Conservation (phyloP, 345 rosid genomes). For the Eucalyptus microcorys region DNA sequence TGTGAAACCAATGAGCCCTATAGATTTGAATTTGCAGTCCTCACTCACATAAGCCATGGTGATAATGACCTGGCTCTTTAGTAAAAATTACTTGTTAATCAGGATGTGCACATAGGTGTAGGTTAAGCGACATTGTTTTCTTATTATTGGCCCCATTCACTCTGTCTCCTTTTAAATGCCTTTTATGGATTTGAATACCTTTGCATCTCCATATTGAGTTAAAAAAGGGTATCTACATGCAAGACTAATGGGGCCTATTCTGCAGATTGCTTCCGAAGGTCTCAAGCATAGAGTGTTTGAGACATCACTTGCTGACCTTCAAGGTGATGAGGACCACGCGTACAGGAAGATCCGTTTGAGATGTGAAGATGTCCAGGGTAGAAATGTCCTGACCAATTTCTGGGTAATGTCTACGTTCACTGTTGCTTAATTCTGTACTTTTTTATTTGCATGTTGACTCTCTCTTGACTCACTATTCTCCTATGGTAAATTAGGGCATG, state of each 20-base stretch:
- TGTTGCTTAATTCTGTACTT: not conserved
- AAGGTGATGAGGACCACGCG: slow-evolving; percentile 69
- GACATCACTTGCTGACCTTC: slow-evolving; percentile 85
- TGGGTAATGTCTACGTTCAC: slow-evolving; percentile 44
- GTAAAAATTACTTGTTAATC: not conserved
- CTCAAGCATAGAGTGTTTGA: slow-evolving; percentile 89
- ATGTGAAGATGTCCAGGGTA: slow-evolving; percentile 94
- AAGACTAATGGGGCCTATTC: not conserved
- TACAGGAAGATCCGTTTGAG: slow-evolving; percentile 90
- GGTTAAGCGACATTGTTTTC: not conserved
- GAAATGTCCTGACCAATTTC: slow-evolving; percentile 80
- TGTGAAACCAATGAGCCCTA: not conserved
- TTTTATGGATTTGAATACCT: not conserved
- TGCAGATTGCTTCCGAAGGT: slow-evolving; percentile 95
- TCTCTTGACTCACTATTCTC: not conserved
- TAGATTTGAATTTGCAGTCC: not conserved
- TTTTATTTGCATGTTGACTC: not conserved
- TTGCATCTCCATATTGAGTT: not conserved
- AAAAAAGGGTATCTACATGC: not conserved
- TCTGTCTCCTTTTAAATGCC: not conserved
- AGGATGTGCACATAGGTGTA: not conserved
- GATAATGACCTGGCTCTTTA: not conserved
- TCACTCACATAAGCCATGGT: not conserved
- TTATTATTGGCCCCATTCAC: not conserved
- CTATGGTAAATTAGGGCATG: slow-evolving; percentile 54